Base-by-base conservation (phyloP, 495 filamentous ascomycete genomes). In the Penicillium coffeae region DNA sequence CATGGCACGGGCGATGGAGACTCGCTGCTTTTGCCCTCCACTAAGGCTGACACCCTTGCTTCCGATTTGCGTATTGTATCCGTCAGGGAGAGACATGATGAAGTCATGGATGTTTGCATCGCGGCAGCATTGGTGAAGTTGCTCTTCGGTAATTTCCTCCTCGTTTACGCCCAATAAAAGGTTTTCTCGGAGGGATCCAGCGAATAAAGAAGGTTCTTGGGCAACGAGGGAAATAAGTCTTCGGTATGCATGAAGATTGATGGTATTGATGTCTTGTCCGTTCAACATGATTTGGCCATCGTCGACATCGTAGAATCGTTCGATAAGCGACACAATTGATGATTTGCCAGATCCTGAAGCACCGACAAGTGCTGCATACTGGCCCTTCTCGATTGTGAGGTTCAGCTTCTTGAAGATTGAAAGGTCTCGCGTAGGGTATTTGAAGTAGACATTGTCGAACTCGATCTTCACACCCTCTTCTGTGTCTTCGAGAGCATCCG, bases 211-310 rank as follows among this genome's bases (percentile, higher is more conserved):
- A 1, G 66, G 66, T 9, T 65, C 66, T 47, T 65, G 60, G 30
- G 52, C 52, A 20, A 96, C 90, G 6, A 96, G 75, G 0, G 85
- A 79, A 37, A 96, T 86, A 33, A 94, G 81, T 49, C 84, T 80
- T 39, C 90, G 78, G 43, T 92, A 70, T 90, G 89, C 95, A 27
- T 78, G 79, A 20, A 95, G 72, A 60, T 95, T 93, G 50, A 95
- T 36, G 20, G 76, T 66, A 13, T 71, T 66, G 40, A 84, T 72
- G 8, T 79, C 70, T 16, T 52, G 61, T 5, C 70, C 66, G 25
- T 30, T 30, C 25, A 30, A 30, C 25, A 30, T 4, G 25, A 30
- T 10, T 4, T 10, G 25, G 25, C 25, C 25, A 30, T 30, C 25
- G 10, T 30, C 25, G 10, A 30, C 25, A 4, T 30, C 25, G 25